Conservation (phyloP, 176 grass and related monocot genomes). For the Leersia perrieri region DNA sequence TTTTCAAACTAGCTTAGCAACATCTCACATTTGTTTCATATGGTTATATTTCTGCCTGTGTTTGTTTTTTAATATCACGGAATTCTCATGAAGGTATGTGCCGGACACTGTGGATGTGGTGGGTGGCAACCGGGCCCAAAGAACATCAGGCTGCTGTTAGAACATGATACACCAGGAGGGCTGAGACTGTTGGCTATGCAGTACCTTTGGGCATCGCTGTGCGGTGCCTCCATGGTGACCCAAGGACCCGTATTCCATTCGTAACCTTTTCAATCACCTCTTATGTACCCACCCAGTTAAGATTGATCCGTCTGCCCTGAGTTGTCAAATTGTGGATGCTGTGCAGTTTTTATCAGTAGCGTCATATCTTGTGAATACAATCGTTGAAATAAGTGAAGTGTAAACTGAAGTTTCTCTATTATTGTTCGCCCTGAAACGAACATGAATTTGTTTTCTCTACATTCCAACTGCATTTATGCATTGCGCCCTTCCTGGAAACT, state of each 20-base stretch:
- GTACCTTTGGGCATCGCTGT: not conserved
- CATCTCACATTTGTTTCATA: not conserved
- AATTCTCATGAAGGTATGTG: slow-evolving; percentile 58
- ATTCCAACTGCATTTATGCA: not conserved
- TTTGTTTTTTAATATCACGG: not conserved
- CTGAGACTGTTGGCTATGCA: slow-evolving; percentile 1
- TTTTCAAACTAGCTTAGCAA: not conserved
- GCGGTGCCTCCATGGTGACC: slow-evolving; percentile 21
- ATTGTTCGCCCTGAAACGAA: slow-evolving; percentile 18
- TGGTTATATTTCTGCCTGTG: not conserved
- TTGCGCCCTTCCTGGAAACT: not conserved
- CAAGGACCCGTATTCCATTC: slow-evolving; percentile 32
- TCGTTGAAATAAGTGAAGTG: slow-evolving; percentile 40
- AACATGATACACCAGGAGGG: not conserved
- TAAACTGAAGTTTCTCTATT: slow-evolving; percentile 33
- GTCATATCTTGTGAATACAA: slow-evolving; percentile 59
- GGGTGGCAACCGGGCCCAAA: slow-evolving; percentile 52
- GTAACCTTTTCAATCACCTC: slow-evolving; percentile 38
- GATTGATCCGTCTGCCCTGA: slow-evolving; percentile 19
- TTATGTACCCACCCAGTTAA: slow-evolving; percentile 30
- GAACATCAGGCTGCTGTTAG: slow-evolving; percentile 82
- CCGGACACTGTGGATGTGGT: slow-evolving; percentile 82
- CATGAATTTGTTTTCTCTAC: not conserved
- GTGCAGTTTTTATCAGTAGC: slow-evolving; percentile 53
- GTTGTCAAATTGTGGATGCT: slow-evolving; percentile 43